Conservation (phyloP, 495 filamentous ascomycete genomes). For the Talaromyces stipitatus region DNA sequence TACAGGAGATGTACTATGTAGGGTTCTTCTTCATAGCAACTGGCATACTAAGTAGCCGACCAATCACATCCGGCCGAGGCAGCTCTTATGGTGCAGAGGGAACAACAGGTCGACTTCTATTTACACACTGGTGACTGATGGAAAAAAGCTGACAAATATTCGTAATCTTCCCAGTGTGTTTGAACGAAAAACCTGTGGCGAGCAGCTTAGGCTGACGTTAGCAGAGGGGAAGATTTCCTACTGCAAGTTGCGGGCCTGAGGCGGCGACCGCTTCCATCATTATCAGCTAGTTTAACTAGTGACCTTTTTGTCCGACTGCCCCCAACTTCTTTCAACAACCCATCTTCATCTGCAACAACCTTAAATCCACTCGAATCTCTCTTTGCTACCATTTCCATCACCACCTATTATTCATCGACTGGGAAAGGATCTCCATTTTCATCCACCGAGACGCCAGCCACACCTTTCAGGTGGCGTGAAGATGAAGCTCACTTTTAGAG, state of each 20-base stretch:
- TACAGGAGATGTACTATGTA: not conserved
- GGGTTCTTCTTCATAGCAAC: not conserved
- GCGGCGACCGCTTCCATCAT: conserved; percentile 1
- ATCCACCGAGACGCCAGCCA: not conserved
- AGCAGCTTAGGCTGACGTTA: not conserved
- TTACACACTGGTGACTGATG: no score
- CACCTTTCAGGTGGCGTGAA: conserved; percentile 28
- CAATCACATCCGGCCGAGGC: not conserved
- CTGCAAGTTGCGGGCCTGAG: conserved; percentile 2
- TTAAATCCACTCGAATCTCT: not conserved
- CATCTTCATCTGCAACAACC: not conserved
- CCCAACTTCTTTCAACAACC: not conserved
- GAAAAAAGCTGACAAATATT: no score
- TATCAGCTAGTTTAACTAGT: not conserved
- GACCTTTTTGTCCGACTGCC: not conserved
- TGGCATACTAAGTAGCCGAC: not conserved
- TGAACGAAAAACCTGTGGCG: not conserved
- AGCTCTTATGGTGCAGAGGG: no score
- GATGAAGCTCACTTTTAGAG: conserved; percentile 86
- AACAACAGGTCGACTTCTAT: no score
- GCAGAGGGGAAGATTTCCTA: not conserved
- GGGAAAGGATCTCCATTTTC: not conserved
- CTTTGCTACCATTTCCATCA: not conserved
- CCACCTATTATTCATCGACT: not conserved
- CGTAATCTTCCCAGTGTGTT: no score